Evolutionary conservation across 139 green algal genomes (phyloP).

Genomic region (Micractinium conductrix): DNA sequence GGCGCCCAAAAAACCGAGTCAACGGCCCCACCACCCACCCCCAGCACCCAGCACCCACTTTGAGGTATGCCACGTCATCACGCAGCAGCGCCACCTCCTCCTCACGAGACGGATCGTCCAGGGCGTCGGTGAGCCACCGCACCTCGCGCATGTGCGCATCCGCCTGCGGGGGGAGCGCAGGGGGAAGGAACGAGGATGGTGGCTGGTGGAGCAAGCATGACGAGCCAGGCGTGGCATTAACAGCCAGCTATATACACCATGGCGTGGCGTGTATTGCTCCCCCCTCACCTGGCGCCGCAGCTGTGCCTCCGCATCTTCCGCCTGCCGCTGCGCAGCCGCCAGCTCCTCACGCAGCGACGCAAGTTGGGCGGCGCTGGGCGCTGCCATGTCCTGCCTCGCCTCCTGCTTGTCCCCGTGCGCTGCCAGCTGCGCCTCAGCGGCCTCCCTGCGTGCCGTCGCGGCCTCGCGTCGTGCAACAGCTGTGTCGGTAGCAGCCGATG

Average conservation of each 20-base stretch:
- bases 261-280: background rate
- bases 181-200: background rate
- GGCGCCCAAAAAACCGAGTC: background rate
- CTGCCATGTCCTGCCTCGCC: background rate
- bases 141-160: background rate
- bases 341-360: background rate
- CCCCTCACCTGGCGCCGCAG: background rate
- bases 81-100: conserved; percentile 7
- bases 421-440: background rate
- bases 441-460: too few relatives aligned
- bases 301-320: background rate
- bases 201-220: too few relatives aligned
- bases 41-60: background rate
- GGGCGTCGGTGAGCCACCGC: background rate
- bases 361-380: background rate
- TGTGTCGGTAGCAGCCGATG: background rate
- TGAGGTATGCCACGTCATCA: background rate
- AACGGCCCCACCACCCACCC: too few relatives aligned
- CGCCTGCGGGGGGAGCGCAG: background rate
- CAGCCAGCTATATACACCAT: background rate
- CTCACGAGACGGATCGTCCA: background rate
- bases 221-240: background rate
- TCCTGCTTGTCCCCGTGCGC: too few relatives aligned
- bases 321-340: background rate
- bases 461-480: background rate